A percentile compares a stretch with the other conserved stretches of the same genome.
Conservation (phyloP, 2,329 filamentous ascomycete genomes). For the Harringtonia lauricola region DNA sequence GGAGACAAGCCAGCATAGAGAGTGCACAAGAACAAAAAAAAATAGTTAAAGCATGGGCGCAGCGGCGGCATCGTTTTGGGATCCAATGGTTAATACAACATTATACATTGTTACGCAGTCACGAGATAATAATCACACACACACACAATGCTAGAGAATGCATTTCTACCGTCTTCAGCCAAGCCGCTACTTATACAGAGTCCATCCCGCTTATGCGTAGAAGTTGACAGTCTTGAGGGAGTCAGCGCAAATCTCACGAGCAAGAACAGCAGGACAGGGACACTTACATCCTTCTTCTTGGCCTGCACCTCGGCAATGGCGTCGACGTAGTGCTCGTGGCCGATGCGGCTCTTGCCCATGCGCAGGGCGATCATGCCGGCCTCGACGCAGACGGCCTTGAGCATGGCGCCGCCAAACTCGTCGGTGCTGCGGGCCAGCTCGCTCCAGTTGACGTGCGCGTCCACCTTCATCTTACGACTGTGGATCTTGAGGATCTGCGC, state of each 20-base stretch:
- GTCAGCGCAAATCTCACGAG: too few species aligned
- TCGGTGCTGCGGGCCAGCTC: conserved; percentile 94
- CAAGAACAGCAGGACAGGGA: background rate
- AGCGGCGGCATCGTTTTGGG: too few species aligned
- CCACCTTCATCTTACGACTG: conserved; percentile 95
- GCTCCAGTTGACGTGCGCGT: conserved; percentile 84
- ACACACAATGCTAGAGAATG: background rate
- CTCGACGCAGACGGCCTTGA: conserved; percentile 98
- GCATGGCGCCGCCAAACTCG: conserved; percentile 93
- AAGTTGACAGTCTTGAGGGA: conserved; percentile 43
- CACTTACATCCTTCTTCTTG: conserved; percentile 80
- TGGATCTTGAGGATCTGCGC: conserved; percentile 97
- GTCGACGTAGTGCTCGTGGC: conserved; percentile 97
- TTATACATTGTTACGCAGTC: too few species aligned
- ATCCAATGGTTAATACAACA: too few species aligned
- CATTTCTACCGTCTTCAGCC: background rate
- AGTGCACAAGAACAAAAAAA: background rate
- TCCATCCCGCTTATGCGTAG: conserved; percentile 30
- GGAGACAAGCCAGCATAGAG: background rate
- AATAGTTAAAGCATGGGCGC: too few species aligned
- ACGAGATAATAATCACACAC: too few species aligned
- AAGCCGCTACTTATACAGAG: background rate
- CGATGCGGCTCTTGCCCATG: conserved; percentile 90
- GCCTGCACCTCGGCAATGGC: conserved; percentile 92
- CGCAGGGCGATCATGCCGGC: conserved; percentile 97